phyloP scores from a whole-genome alignment of 192 early-diverging fungal genomes.

The Coemansia asiatica region DNA sequence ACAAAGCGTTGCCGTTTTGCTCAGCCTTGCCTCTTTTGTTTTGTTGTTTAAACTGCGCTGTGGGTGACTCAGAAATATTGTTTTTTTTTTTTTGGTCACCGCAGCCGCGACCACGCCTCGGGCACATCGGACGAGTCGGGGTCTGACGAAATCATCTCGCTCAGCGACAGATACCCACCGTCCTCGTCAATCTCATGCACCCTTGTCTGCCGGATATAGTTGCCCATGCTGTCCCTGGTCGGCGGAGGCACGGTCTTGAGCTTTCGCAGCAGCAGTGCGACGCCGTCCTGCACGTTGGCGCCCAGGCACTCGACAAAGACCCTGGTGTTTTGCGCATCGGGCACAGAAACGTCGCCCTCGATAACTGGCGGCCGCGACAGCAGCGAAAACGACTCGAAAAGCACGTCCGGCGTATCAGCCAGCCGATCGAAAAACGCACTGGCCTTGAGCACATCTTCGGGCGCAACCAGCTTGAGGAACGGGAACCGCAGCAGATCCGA shows the following conservation, averaged over 20 bases:
- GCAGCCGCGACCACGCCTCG: slow-evolving; percentile 24
- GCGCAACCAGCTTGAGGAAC: slow-evolving; percentile 46
- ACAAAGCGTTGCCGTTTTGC: too few species aligned
- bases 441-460: slow-evolving; percentile 42
- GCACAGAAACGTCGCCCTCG: slow-evolving; percentile 36
- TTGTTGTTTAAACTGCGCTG: too few species aligned
- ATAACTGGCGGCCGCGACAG: slow-evolving; percentile 40
- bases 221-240: slow-evolving; percentile 27
- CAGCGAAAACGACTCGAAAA: slow-evolving; percentile 42
- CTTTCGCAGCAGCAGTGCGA: slow-evolving; percentile 35
- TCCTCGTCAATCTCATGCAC: slow-evolving; percentile 30
- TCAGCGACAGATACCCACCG: slow-evolving; percentile 38
- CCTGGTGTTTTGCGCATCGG: slow-evolving; percentile 32
- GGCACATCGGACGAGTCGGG: slow-evolving; percentile 35
- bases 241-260: slow-evolving; percentile 22
- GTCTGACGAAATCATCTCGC: slow-evolving; percentile 39
- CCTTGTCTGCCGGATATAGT: slow-evolving; percentile 15
- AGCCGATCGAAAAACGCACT: slow-evolving; percentile 41
- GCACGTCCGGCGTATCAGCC: slow-evolving; percentile 26
- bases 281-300: slow-evolving; percentile 46
- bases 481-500: slow-evolving; percentile 39
- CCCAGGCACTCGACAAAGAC: slow-evolving; percentile 44
- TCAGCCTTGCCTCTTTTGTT: too few species aligned
- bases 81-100: slow-evolving; percentile 4
- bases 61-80: too few species aligned